Evolutionary conservation across 179 eudicot genomes (phyloP).

Genomic region (Beta lomatogona): DNA sequence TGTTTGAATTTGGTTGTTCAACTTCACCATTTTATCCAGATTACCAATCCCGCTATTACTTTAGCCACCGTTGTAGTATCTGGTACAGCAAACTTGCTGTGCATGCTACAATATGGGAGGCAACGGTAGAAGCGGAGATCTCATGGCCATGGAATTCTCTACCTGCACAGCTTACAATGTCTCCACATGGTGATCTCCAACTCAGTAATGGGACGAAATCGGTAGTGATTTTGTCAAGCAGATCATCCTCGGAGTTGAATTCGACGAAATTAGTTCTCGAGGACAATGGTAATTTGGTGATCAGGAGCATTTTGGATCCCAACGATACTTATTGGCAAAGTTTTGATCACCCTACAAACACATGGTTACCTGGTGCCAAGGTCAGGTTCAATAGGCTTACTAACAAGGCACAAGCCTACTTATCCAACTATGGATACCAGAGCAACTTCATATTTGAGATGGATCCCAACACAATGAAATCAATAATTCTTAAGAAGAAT

Average conservation of each 20-base stretch:
- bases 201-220: too few species aligned
- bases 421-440: too few species aligned
- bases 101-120: background rate
- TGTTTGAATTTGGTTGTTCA: background rate
- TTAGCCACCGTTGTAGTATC: background rate
- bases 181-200: background rate
- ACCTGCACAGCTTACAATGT: background rate
- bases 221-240: slow-evolving; percentile 2
- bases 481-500: background rate
- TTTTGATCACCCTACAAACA: slow-evolving; percentile 6
- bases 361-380: slow-evolving; percentile 27
- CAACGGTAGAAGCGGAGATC: too few species aligned
- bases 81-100: background rate
- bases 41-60: too few species aligned
- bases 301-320: slow-evolving; percentile 7
- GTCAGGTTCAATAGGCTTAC: slow-evolving; percentile 18
- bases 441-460: background rate
- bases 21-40: too few species aligned
- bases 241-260: background rate
- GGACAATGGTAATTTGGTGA: slow-evolving; percentile 27
- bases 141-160: too few species aligned
- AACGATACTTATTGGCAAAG: slow-evolving; percentile 9
- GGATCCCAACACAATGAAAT: background rate
- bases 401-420: background rate
- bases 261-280: slow-evolving; percentile 14